These are phyloP conservation scores for Rhamnella rubrinervis DNA, from an alignment of 331 rosid genomes.

Conservation along the genomic window DNA sequence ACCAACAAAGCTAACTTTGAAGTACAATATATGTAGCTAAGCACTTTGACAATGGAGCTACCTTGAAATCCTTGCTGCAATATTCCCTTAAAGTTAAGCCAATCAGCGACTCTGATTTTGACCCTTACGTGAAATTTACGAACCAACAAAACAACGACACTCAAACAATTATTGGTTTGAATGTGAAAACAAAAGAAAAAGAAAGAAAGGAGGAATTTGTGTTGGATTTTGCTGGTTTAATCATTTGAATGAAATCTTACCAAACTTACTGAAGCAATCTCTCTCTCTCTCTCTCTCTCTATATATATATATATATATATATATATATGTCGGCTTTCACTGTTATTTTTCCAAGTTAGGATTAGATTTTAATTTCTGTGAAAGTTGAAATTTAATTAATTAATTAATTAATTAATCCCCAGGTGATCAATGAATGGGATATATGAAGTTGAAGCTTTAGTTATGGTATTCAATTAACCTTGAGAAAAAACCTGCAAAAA, in stretches of 20 bases:
- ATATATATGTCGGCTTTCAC: neutral
- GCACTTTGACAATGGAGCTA: slow-evolving; percentile 16
- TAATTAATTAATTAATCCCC: no score
- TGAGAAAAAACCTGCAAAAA: no score
- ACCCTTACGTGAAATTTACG: neutral
- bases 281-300: no score
- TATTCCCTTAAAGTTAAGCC: slow-evolving; percentile 11
- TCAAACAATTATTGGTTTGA: no score
- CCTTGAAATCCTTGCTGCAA: neutral
- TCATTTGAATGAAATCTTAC: slow-evolving; percentile 8
- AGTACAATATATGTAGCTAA: neutral
- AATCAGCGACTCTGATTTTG: slow-evolving; percentile 11
- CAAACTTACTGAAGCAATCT: slow-evolving; percentile 3
- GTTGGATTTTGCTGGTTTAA: neutral
- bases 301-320: no score
- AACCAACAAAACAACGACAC: no score
- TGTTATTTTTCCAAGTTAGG: slow-evolving; percentile 1
- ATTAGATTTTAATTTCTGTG: no score
- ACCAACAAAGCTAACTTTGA: neutral
- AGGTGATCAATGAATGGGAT: no score
- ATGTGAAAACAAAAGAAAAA: no score
- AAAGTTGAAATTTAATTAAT: no score
- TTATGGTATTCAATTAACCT: no score
- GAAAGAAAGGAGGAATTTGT: neutral
- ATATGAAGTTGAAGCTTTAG: no score